Percentiles rank a stretch among this genome's conserved stretches.
Evolutionary conservation across 495 filamentous ascomycete genomes (phyloP).

Genomic region (Penicillium atrosanguineum): DNA sequence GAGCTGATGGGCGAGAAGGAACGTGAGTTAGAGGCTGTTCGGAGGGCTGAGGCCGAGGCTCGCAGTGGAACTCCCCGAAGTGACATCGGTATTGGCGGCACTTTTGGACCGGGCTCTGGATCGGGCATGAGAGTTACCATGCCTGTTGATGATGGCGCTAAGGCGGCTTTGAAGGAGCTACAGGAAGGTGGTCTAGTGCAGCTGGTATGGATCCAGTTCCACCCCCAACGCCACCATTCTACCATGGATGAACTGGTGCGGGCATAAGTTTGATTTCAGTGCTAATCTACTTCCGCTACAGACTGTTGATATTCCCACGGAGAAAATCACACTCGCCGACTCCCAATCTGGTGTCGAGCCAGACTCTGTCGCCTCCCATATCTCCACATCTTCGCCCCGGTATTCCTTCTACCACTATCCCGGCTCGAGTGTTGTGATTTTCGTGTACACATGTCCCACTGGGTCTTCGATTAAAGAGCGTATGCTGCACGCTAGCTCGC

Average conservation of each 20-base stretch:
- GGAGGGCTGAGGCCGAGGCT: constrained; percentile 76
- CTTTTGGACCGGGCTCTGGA: constrained; percentile 54
- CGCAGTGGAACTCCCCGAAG: constrained; percentile 64
- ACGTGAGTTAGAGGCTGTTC: constrained; percentile 69
- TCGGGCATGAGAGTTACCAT: constrained; percentile 59
- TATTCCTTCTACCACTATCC: constrained; percentile 86
- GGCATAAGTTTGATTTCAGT: constrained; percentile 12
- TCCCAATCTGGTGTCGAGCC: constrained; percentile 48
- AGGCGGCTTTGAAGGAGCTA: constrained; percentile 61
- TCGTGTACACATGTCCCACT: constrained; percentile 90
- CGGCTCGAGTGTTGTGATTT: constrained; percentile 67
- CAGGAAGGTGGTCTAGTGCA: constrained; percentile 67
- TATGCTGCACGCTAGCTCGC: constrained; percentile 91
- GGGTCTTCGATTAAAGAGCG: constrained; percentile 81
- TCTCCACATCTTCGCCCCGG: constrained; percentile 78
- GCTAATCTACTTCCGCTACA: constrained; percentile 32
- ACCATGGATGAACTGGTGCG: constrained; percentile 6
- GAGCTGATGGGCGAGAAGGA: constrained; percentile 90
- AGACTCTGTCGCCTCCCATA: constrained; percentile 54
- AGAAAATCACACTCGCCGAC: constrained; percentile 73
- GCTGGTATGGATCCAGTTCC: constrained; percentile 58
- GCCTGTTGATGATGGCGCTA: constrained; percentile 65
- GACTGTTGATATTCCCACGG: constrained; percentile 64
- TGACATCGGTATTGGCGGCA: constrained; percentile 54
- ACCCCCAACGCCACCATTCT: neutral